These are phyloP conservation scores for Acanthochlamys bracteata DNA, from an alignment of 106 monocot genomes.

Conservation along the genomic window DNA sequence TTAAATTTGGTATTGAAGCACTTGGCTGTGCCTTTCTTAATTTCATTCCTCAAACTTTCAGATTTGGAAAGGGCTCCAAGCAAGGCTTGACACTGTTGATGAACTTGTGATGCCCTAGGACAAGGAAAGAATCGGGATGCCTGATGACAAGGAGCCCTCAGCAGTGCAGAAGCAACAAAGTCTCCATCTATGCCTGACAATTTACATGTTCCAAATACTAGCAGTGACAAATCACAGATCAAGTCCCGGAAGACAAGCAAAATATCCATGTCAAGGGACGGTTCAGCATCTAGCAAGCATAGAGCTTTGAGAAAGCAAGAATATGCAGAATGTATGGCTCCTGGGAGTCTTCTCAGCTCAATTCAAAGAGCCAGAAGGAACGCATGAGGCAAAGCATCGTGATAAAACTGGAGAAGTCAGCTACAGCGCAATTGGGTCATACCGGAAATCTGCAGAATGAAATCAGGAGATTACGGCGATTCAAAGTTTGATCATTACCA, in stretches of 20 bases:
- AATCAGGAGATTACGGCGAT: slow-evolving; percentile 30
- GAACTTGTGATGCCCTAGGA: slow-evolving; percentile 76
- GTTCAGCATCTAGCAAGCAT: slow-evolving; percentile 50
- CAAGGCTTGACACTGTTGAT: slow-evolving; percentile 55
- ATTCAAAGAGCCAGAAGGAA: slow-evolving; percentile 66
- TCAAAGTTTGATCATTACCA: slow-evolving; percentile 72
- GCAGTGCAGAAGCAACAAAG: slow-evolving; percentile 39
- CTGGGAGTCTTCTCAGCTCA: slow-evolving; percentile 29
- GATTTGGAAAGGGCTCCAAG: slow-evolving; percentile 24
- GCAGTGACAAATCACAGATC: slow-evolving; percentile 26
- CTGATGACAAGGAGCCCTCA: slow-evolving; percentile 49
- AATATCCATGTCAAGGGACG: slow-evolving; percentile 56
- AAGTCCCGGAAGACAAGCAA: slow-evolving; percentile 66
- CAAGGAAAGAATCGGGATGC: slow-evolving; percentile 73
- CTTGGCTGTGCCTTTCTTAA: slow-evolving; percentile 42
- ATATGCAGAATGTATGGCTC: slow-evolving; percentile 62
- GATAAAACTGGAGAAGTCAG: background rate
- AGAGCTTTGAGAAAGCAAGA: slow-evolving; percentile 81
- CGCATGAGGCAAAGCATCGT: slow-evolving; percentile 55
- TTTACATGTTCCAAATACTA: slow-evolving; percentile 16
- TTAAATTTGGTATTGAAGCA: slow-evolving; percentile 36
- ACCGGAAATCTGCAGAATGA: slow-evolving; percentile 47
- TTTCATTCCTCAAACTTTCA: slow-evolving; percentile 33
- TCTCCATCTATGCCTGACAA: slow-evolving; percentile 32
- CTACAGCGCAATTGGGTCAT: slow-evolving; percentile 19